A percentile compares a stretch with the other conserved stretches of the same genome.
Evolutionary conservation across 768 basidiomycete genomes (phyloP).

Genomic region (Hortiboletus campestris): DNA sequence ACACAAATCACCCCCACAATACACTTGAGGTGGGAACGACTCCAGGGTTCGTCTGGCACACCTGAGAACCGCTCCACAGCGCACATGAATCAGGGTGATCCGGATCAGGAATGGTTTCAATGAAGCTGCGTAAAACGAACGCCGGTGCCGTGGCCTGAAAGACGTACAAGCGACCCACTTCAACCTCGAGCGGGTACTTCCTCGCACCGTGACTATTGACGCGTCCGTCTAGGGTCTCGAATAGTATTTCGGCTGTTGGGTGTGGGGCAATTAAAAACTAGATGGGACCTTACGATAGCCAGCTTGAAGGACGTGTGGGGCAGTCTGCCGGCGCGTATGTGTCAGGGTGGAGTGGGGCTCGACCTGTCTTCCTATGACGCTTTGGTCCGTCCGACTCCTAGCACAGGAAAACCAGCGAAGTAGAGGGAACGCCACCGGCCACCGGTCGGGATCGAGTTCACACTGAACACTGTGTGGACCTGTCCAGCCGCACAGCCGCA

Average conservation of each 20-base stretch:
- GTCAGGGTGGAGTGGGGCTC: too few relatives aligned
- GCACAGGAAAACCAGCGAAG: too few relatives aligned
- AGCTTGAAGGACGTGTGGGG: neutral
- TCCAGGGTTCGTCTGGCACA: neutral
- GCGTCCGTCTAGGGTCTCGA: neutral
- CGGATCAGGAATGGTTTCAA: neutral
- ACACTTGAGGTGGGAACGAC: neutral
- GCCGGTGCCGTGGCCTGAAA: neutral
- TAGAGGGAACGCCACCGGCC: too few relatives aligned
- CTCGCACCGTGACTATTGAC: neutral
- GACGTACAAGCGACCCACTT: conserved; percentile 12
- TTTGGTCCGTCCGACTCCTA: too few relatives aligned
- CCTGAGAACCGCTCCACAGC: neutral
- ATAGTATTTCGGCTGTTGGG: neutral
- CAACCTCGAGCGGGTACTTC: neutral
- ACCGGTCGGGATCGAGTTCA: too few relatives aligned
- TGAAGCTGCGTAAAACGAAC: conserved; percentile 1
- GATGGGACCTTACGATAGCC: neutral
- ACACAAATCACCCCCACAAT: neutral
- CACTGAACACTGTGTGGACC: too few relatives aligned
- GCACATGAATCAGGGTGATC: conserved; percentile 5
- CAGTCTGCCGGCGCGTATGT: neutral
- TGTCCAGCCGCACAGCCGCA: too few relatives aligned
- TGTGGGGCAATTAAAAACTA: conserved; percentile 2
- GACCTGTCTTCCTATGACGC: too few relatives aligned